Percentiles rank a stretch among this genome's conserved stretches.
phyloP scores from a whole-genome alignment of 2,329 filamentous ascomycete species.

The Colletotrichum limetticola region DNA sequence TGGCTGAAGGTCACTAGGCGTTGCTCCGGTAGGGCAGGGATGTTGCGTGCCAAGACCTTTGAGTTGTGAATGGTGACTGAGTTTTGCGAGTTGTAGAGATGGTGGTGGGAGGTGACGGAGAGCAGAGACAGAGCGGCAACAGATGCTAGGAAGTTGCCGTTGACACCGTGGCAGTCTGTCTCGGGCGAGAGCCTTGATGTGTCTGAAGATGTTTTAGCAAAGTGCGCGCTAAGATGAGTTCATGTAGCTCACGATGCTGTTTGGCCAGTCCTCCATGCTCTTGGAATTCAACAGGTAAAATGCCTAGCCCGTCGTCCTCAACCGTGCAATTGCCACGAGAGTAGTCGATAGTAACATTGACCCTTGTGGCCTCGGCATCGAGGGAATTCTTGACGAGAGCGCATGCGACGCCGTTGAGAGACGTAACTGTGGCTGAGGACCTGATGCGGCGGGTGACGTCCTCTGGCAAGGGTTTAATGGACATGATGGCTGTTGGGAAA shows the following conservation, averaged over 20 bases:
- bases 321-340: conserved; percentile 79
- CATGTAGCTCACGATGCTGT: conserved; percentile 70
- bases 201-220: conserved; percentile 58
- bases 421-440: conserved; percentile 83
- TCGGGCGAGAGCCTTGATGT: conserved; percentile 76
- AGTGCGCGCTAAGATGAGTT: neutral
- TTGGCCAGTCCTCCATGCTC: conserved; percentile 77
- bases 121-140: conserved; percentile 81
- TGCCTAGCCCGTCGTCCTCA: conserved; percentile 87
- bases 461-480: conserved; percentile 75
- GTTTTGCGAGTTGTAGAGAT: conserved; percentile 68
- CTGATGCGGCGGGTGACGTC: conserved; percentile 82
- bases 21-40: conserved; percentile 69
- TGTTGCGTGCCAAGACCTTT: conserved; percentile 70
- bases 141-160: conserved; percentile 82
- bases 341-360: conserved; percentile 81
- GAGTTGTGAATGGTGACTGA: conserved; percentile 78
- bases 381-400: conserved; percentile 86
- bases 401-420: conserved; percentile 75
- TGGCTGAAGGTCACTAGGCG: conserved; percentile 65
- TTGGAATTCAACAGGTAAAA: conserved; percentile 78
- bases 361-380: conserved; percentile 77
- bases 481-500: conserved; percentile 55
- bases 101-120: conserved; percentile 78
- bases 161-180: conserved; percentile 68